Evolutionary conservation across 2,329 filamentous ascomycete genomes (phyloP).

Genomic region (Cryphonectria nitschkei): DNA sequence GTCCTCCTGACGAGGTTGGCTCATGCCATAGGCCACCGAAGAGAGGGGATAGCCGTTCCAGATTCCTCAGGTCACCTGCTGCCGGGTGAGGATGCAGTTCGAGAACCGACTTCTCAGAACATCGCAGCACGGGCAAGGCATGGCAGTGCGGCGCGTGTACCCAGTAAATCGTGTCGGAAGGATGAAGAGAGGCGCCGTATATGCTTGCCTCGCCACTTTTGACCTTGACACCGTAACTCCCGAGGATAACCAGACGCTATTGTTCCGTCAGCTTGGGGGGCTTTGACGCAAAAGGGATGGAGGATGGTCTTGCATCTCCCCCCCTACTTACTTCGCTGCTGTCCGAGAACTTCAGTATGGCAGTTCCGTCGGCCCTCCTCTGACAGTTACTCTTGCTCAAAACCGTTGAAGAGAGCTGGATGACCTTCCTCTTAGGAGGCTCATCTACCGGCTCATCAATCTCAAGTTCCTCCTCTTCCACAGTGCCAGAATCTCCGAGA

Average conservation of each 20-base stretch:
- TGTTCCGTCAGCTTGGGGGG: slow-evolving; percentile 27
- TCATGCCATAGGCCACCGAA: slow-evolving; percentile 71
- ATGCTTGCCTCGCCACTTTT: slow-evolving; percentile 65
- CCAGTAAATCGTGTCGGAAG: slow-evolving; percentile 53
- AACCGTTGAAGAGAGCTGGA: slow-evolving; percentile 51
- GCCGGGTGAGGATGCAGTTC: slow-evolving; percentile 60
- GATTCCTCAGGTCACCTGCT: slow-evolving; percentile 50
- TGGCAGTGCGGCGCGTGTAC: slow-evolving; percentile 71
- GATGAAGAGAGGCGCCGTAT: slow-evolving; percentile 64
- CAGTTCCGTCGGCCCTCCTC: slow-evolving; percentile 42
- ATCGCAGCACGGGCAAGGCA: slow-evolving; percentile 69
- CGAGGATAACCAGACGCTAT: slow-evolving; percentile 65
- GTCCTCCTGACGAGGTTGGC: slow-evolving; percentile 13
- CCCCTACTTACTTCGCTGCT: slow-evolving; percentile 48
- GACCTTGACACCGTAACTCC: slow-evolving; percentile 69
- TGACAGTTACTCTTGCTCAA: slow-evolving; percentile 49
- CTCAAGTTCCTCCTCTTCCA: slow-evolving; percentile 20
- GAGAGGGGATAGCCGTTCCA: slow-evolving; percentile 66
- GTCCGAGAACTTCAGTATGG: slow-evolving; percentile 50
- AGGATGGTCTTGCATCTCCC: background rate
- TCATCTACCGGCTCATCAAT: slow-evolving; percentile 33
- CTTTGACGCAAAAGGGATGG: background rate
- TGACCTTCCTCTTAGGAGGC: slow-evolving; percentile 30
- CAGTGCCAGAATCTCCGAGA: slow-evolving; percentile 21
- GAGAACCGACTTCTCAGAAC: slow-evolving; percentile 51